A percentile compares a stretch with the other conserved stretches of the same genome.
Conservation (phyloP, 768 basidiomycete genomes). For the Rubroboletus satanas region DNA sequence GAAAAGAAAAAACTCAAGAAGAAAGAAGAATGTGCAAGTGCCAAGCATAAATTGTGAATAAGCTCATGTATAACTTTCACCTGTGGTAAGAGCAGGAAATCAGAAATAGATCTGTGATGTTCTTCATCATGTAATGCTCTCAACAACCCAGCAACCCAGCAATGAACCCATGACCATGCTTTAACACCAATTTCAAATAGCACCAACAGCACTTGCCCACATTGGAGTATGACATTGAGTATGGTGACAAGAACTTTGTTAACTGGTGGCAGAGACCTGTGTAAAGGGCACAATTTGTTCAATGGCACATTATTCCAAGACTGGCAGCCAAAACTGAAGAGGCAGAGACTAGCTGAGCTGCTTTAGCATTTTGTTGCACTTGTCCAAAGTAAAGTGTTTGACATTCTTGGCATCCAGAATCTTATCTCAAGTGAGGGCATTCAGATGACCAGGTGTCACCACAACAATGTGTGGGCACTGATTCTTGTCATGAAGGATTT, state of each 20-base stretch:
- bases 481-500: slow-evolving; percentile 88
- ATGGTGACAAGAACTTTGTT: slow-evolving; percentile 37
- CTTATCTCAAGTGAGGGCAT: slow-evolving; percentile 94
- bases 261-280: slow-evolving; percentile 31
- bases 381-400: slow-evolving; percentile 99
- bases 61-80: slow-evolving; percentile 17
- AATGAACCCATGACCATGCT: slow-evolving; percentile 36
- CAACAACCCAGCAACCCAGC: slow-evolving; percentile 37
- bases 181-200: slow-evolving; percentile 37
- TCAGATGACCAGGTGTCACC: slow-evolving; percentile 95
- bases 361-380: slow-evolving; percentile 99
- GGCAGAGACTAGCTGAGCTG: slow-evolving; percentile 95
- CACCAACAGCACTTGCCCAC: slow-evolving; percentile 37
- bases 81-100: slow-evolving; percentile 33
- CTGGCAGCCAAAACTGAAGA: slow-evolving; percentile 66
- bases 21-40: slow-evolving; percentile 22
- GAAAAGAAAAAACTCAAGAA: slow-evolving; percentile 49
- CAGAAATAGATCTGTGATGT: slow-evolving; percentile 33
- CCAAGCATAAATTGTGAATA: slow-evolving; percentile 8
- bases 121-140: slow-evolving; percentile 33
- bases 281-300: slow-evolving; percentile 43
- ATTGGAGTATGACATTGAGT: slow-evolving; percentile 37
- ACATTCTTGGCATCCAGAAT: slow-evolving; percentile 91
- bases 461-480: slow-evolving; percentile 99
- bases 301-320: slow-evolving; percentile 40